Conservation (phyloP, 1,284 basidiomycete genomes). For the Bondarzewia mesenterica region DNA sequence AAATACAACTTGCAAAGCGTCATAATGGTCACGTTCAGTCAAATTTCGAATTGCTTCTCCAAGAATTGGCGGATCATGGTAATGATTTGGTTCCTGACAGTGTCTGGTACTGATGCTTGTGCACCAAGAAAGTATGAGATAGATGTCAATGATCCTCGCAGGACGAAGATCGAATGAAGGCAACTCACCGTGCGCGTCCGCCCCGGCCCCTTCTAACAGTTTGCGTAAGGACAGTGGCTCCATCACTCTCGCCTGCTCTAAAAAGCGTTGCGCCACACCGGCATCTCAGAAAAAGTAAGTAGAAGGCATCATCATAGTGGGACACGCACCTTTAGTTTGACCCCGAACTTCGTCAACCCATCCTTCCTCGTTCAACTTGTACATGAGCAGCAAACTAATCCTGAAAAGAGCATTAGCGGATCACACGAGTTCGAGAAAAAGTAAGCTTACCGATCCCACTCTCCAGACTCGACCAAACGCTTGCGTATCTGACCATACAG, state of each 20-base stretch:
- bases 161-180: neutral
- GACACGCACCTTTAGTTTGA: constrained; percentile 11
- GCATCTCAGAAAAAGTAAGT: neutral
- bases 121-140: neutral
- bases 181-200: constrained; percentile 6
- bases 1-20: neutral
- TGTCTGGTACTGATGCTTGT: constrained; percentile 9
- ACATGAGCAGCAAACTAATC: constrained; percentile 12
- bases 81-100: constrained; percentile 13
- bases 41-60: constrained; percentile 13
- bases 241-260: constrained; percentile 12
- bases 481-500: constrained; percentile 14
- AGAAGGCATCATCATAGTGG: neutral
- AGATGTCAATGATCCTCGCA: too few species aligned
- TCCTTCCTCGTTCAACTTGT: constrained; percentile 15
- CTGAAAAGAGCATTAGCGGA: constrained; percentile 5
- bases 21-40: neutral
- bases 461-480: constrained; percentile 15
- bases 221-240: constrained; percentile 14
- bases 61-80: constrained; percentile 12
- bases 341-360: constrained; percentile 14
- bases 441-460: constrained; percentile 16
- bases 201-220: constrained; percentile 4
- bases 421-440: too few species aligned
- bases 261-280: neutral